Base-by-base conservation (phyloP, 75 land plant species). In the Cupressus sempervirens region DNA sequence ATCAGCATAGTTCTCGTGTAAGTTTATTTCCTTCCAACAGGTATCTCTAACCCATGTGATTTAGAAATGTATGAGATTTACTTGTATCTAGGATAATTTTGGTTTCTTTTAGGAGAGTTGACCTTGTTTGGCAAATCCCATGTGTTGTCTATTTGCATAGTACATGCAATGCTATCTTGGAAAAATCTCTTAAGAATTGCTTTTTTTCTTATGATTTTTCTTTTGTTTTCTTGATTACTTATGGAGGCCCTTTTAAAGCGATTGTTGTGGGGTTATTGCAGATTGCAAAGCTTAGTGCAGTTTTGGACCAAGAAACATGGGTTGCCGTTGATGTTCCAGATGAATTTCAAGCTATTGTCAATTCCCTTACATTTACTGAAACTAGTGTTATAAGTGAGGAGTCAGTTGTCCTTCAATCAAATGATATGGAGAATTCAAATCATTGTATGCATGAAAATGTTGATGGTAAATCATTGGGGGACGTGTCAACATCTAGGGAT, bases 291-390 rank as follows among this genome's bases (percentile, higher is more conserved):
- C 92, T 97, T 46, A 94, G 86, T 82, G 99, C 99, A 65, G 93
- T 97, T 67, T 90, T 97, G 86, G 99, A 97, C 86, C 99, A 97
- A 87, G 99, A 97, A 85, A 94, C 96, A 84, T 97, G 99, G 99
- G 94, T 88, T 70, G 91, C 93, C 50, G 91, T 97, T 20, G 99
- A 97, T 89, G 93, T 93, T 38, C 99, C 99, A 70, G 98, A 96
- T 82, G 99, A 97, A 84, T 97, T 97, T 88, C 99, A 97, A 87
- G 92, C 91, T 38, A 96, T 97, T 85, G 92, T 94, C 16, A 87
- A 83, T 84, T 89, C 87, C 48, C 50, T 94, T 30, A 87, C 89
- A 77, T 30, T 48, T 83, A 81, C 77, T 81, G 94, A 92, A 73
- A 43, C 85, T 62, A 45, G 26, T 43, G 50, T 11, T 26, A 43